Evolutionary conservation across 208 protist species (phyloP).

Genomic region (Leishmania braziliensis): DNA sequence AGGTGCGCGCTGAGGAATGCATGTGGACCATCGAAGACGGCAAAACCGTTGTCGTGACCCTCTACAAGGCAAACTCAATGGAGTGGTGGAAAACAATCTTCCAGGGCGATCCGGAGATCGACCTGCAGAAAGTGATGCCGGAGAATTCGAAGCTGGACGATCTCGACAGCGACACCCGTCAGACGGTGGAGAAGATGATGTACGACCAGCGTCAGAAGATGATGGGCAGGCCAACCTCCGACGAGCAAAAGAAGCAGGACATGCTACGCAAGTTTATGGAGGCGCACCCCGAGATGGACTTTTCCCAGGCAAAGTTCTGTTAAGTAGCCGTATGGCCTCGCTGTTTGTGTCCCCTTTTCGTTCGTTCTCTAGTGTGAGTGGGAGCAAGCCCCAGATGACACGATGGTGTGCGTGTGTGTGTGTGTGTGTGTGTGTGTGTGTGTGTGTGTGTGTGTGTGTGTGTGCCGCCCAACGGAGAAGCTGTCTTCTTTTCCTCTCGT

Average conservation of each 20-base stretch:
- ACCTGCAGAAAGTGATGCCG: conserved; percentile 94
- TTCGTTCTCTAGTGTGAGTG: background rate
- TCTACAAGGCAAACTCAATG: conserved; percentile 91
- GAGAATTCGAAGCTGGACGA: conserved; percentile 96
- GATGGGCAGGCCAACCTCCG: conserved; percentile 93
- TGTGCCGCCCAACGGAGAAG: background rate
- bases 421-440: background rate
- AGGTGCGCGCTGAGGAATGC: conserved; percentile 81
- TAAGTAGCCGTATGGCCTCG: conserved; percentile 32
- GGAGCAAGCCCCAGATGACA: background rate
- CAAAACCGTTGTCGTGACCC: conserved; percentile 77
- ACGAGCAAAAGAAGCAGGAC: conserved; percentile 94
- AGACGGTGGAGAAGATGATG: conserved; percentile 97
- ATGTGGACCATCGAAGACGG: conserved; percentile 95
- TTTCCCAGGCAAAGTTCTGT: conserved; percentile 94
- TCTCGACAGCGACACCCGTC: conserved; percentile 93
- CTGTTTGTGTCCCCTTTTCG: background rate
- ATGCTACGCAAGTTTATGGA: conserved; percentile 95
- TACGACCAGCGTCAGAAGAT: conserved; percentile 95
- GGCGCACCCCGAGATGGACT: conserved; percentile 95
- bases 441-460: background rate
- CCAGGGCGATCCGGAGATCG: conserved; percentile 87
- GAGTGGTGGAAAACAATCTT: conserved; percentile 95
- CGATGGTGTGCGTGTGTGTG: background rate
- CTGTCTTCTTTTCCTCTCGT: background rate